These are phyloP conservation scores for Daldinia bambusicola DNA, from an alignment of 495 filamentous ascomycete species.

Conservation along the genomic window DNA sequence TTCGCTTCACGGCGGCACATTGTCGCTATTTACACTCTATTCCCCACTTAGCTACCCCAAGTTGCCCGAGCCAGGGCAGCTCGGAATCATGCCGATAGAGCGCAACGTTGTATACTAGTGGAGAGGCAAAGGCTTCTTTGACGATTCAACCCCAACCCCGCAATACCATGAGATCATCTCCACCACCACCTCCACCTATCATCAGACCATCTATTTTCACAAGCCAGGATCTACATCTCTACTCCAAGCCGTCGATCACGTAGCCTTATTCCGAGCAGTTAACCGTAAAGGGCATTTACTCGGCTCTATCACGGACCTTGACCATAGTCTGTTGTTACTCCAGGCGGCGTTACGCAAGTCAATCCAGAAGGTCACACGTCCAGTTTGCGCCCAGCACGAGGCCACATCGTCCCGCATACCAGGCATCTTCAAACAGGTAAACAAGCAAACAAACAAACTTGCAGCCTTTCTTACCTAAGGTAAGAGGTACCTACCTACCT, in stretches of 20 bases:
- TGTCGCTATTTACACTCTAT: background rate
- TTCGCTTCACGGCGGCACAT: background rate
- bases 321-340: constrained; percentile 9
- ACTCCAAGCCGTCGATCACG: constrained; percentile 21
- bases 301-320: constrained; percentile 17
- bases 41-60: constrained; percentile 30
- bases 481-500: too few species aligned
- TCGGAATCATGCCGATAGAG: constrained; percentile 22
- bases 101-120: constrained; percentile 30
- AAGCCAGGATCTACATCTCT: constrained; percentile 23
- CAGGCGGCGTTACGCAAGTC: constrained; percentile 29
- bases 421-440: too few species aligned
- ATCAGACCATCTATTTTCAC: constrained; percentile 10
- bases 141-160: constrained; percentile 32
- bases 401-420: background rate
- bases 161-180: constrained; percentile 35
- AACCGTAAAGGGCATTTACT: background rate
- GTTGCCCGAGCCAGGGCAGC: background rate
- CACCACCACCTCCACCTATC: constrained; percentile 8
- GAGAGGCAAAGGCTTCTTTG: constrained; percentile 8
- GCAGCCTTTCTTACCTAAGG: too few species aligned
- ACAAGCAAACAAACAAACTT: too few species aligned
- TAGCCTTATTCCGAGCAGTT: constrained; percentile 5
- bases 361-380: constrained; percentile 20
- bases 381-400: constrained; percentile 2